Conservation (phyloP, 768 basidiomycete species). For the Auriscalpium vulgare region DNA sequence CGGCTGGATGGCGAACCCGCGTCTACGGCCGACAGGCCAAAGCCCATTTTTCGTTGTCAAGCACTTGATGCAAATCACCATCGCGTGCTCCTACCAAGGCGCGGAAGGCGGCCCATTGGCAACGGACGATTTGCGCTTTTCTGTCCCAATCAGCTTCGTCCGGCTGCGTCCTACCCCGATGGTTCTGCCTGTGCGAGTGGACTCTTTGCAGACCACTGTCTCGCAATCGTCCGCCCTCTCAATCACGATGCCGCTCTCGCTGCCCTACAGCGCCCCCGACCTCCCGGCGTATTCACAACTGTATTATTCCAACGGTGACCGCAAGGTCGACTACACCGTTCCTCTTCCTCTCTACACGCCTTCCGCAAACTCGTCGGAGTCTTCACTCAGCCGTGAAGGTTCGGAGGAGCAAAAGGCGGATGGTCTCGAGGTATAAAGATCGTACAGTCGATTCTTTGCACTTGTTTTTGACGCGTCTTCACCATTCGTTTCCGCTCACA, state of each 20-base stretch:
- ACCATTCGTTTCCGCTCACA: too few relatives aligned
- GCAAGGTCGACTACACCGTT: slow-evolving; percentile 55
- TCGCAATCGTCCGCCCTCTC: slow-evolving; percentile 2
- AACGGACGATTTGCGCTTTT: slow-evolving; percentile 25
- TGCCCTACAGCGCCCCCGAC: slow-evolving; percentile 20
- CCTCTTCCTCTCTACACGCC: slow-evolving; percentile 63
- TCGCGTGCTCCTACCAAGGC: slow-evolving; percentile 5
- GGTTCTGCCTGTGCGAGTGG: slow-evolving; percentile 12
- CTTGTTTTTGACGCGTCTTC: too few relatives aligned
- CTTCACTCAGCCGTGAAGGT: not conserved
- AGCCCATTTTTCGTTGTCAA: slow-evolving; percentile 5
- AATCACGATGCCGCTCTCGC: not conserved
- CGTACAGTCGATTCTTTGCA: too few relatives aligned
- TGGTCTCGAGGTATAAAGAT: not conserved
- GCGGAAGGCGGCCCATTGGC: slow-evolving; percentile 1
- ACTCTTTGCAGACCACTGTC: slow-evolving; percentile 11
- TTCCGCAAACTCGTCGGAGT: not conserved
- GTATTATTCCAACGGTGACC: slow-evolving; percentile 66
- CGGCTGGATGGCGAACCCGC: slow-evolving; percentile 6
- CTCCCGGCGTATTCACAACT: slow-evolving; percentile 77
- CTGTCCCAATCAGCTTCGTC: slow-evolving; percentile 46
- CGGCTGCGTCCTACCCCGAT: slow-evolving; percentile 29
- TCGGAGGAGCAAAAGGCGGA: not conserved
- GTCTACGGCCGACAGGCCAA: slow-evolving; percentile 6
- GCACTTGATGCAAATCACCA: slow-evolving; percentile 18